Percentiles rank a stretch among this genome's conserved stretches.
Evolutionary conservation across 768 basidiomycete species (phyloP).

Genomic region (Boletus rex-veris): DNA sequence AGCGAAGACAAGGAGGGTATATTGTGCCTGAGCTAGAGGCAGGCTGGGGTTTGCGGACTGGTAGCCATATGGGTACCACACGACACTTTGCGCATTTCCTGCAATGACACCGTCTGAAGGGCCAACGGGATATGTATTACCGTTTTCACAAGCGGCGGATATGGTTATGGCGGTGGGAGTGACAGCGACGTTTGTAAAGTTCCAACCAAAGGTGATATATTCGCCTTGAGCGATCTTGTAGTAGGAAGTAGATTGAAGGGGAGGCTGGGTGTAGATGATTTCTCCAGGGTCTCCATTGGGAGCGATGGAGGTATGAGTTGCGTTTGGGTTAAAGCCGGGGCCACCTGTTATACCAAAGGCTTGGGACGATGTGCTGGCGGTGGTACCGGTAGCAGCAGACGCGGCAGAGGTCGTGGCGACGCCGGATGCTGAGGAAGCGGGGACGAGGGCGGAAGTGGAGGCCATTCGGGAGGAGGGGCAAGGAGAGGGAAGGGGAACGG

Average conservation of each 20-base stretch:
- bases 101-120: conserved; percentile 51
- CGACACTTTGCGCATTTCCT: conserved; percentile 47
- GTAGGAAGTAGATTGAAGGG: conserved; percentile 55
- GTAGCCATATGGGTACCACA: conserved; percentile 63
- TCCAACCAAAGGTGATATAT: conserved; percentile 72
- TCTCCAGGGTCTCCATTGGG: conserved; percentile 41
- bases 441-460: background rate
- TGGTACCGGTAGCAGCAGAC: background rate
- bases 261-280: conserved; percentile 55
- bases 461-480: conserved; percentile 6
- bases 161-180: conserved; percentile 56
- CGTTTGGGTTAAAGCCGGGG: conserved; percentile 23
- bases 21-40: conserved; percentile 59
- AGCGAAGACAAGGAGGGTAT: conserved; percentile 57
- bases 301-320: conserved; percentile 23
- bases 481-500: background rate
- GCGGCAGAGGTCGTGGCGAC: background rate
- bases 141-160: conserved; percentile 63
- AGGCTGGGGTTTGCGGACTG: conserved; percentile 44
- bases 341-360: conserved; percentile 26
- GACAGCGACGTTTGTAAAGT: conserved; percentile 53
- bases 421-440: conserved; percentile 1
- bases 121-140: conserved; percentile 65
- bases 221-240: conserved; percentile 60
- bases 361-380: background rate